Percentiles rank a stretch among this genome's conserved stretches.
phyloP scores from a whole-genome alignment of 2,329 filamentous ascomycete species.

The Paecilomyces sp. region DNA sequence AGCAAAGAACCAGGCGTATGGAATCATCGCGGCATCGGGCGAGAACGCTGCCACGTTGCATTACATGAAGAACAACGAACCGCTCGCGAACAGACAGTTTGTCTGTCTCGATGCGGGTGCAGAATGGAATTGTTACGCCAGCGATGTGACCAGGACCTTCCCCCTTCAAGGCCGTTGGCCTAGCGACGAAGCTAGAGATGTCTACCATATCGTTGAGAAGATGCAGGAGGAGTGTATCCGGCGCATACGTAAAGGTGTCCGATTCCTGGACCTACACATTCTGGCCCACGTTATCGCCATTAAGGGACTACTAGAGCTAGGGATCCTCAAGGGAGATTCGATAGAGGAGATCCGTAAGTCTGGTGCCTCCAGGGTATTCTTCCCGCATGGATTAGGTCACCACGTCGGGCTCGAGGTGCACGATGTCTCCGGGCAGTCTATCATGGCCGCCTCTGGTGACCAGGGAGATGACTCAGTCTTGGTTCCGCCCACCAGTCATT shows the following conservation, averaged over 20 bases:
- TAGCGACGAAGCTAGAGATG: slow-evolving; percentile 59
- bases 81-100: slow-evolving; percentile 64
- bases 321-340: slow-evolving; percentile 61
- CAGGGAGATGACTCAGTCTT: slow-evolving; percentile 10
- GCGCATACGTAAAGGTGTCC: slow-evolving; percentile 63
- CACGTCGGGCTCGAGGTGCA: slow-evolving; percentile 46
- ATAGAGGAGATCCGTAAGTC: slow-evolving; percentile 42
- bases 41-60: slow-evolving; percentile 77
- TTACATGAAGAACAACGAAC: slow-evolving; percentile 72
- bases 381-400: slow-evolving; percentile 49
- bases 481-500: slow-evolving; percentile 10
- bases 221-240: slow-evolving; percentile 79
- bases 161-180: slow-evolving; percentile 61
- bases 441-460: slow-evolving; percentile 20
- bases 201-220: slow-evolving; percentile 75
- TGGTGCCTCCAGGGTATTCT: slow-evolving; percentile 32
- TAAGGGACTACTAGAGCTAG: slow-evolving; percentile 66
- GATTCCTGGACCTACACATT: slow-evolving; percentile 76
- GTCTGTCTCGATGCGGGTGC: slow-evolving; percentile 78
- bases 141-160: slow-evolving; percentile 76
- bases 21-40: slow-evolving; percentile 76
- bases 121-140: slow-evolving; percentile 66
- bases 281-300: slow-evolving; percentile 77
- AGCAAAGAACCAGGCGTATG: slow-evolving; percentile 78
- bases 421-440: slow-evolving; percentile 31